Evolutionary conservation across 1,284 basidiomycete genomes (phyloP).

Genomic region (Cutaneotrichosporon cavernicola): DNA sequence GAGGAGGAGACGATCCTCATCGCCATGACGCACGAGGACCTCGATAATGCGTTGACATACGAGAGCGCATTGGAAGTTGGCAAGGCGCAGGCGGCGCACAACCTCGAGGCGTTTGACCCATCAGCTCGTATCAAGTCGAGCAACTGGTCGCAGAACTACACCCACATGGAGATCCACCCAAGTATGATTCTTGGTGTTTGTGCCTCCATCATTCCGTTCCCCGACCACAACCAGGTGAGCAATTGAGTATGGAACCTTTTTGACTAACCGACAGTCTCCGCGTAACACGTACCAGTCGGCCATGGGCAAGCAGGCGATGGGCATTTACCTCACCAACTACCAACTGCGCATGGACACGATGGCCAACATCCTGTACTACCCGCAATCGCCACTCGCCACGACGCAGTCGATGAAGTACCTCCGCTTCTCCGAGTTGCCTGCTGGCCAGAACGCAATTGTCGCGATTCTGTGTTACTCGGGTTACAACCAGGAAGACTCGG

Average conservation of each 20-base stretch:
- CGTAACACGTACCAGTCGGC: conserved; percentile 99
- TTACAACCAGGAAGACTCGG: conserved; percentile 99
- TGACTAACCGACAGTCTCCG: conserved; percentile 66
- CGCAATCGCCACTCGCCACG: conserved; percentile 96
- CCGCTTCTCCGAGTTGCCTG: conserved; percentile 94
- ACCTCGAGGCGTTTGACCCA: conserved; percentile 66
- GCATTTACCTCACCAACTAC: conserved; percentile 96
- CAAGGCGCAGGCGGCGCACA: conserved; percentile 58
- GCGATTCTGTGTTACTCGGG: conserved; percentile 98
- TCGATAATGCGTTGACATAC: conserved; percentile 67
- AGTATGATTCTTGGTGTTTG: conserved; percentile 99
- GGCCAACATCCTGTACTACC: conserved; percentile 97
- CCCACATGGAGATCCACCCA: conserved; percentile 99
- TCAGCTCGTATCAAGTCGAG: conserved; percentile 80
- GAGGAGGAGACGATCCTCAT: conserved; percentile 99
- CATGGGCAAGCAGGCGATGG: conserved; percentile 99
- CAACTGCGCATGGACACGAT: conserved; percentile 98
- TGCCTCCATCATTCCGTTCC: conserved; percentile 98
- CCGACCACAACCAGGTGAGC: conserved; percentile 91
- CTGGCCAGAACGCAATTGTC: conserved; percentile 97
- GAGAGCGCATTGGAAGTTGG: conserved; percentile 38
- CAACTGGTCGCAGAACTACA: conserved; percentile 85
- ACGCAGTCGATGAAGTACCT: conserved; percentile 99
- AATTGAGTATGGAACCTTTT: conserved; percentile 41
- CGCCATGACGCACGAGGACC: conserved; percentile 94